Evolutionary conservation across 805 yeast species (phyloP).

Genomic region (Yueomyces sinensis): DNA sequence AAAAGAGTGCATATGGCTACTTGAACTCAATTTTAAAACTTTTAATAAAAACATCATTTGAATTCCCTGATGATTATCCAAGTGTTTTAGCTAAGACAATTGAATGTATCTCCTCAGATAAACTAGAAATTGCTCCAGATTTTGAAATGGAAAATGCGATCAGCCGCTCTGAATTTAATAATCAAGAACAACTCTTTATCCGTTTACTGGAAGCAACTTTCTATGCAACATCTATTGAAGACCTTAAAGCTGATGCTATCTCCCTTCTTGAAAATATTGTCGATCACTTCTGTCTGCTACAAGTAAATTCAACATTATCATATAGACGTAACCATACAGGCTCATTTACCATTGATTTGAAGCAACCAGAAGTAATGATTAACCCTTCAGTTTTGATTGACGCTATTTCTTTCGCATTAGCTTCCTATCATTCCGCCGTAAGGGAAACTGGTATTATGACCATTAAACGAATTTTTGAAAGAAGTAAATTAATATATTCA

Average conservation of each 20-base stretch:
- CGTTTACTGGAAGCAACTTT: slow-evolving; percentile 59
- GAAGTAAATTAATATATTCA: slow-evolving; percentile 59
- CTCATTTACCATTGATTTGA: slow-evolving; percentile 60
- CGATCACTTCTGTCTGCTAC: slow-evolving; percentile 66
- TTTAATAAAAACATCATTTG: slow-evolving; percentile 35
- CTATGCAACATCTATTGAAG: slow-evolving; percentile 63
- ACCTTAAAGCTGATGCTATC: slow-evolving; percentile 54
- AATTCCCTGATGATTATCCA: slow-evolving; percentile 29
- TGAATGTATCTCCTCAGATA: slow-evolving; percentile 22
- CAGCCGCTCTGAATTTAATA: slow-evolving; percentile 36
- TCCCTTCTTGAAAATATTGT: slow-evolving; percentile 50
- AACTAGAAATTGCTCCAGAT: slow-evolving; percentile 23
- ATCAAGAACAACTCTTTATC: slow-evolving; percentile 53
- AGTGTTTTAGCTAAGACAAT: slow-evolving; percentile 38
- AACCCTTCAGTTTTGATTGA: slow-evolving; percentile 58
- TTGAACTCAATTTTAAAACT: slow-evolving; percentile 52
- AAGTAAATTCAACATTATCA: slow-evolving; percentile 58
- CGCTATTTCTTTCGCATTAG: slow-evolving; percentile 67
- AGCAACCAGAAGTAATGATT: slow-evolving; percentile 62
- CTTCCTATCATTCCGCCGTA: slow-evolving; percentile 61
- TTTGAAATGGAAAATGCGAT: slow-evolving; percentile 28
- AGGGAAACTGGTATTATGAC: slow-evolving; percentile 59
- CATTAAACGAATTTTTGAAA: slow-evolving; percentile 44
- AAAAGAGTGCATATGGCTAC: slow-evolving; percentile 67
- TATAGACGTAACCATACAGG: slow-evolving; percentile 56